Base-by-base conservation (phyloP, 495 filamentous ascomycete genomes). In the Chaetomium fimeti region DNA sequence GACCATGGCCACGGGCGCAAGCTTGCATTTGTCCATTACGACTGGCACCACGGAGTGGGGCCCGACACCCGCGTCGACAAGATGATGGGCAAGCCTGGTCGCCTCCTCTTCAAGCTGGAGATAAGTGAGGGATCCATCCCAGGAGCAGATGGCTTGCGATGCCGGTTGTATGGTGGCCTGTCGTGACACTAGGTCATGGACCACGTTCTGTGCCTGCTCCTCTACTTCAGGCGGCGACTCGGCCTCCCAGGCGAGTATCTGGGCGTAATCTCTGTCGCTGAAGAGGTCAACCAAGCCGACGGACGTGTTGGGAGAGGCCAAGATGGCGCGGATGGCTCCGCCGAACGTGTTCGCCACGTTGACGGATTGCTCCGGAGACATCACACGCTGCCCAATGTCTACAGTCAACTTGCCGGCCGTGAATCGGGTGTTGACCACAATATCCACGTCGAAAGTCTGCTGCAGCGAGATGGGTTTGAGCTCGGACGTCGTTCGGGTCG, bases 1-100 rank as follows among this genome's bases (percentile, higher is more conserved):
- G 22, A 82, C 61, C 77, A 82, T 81, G 24, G 79, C 76, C 29
- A 82, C 75, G 13, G 78, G 70, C 15, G 79, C 75, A 58, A 80
- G 76, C 45, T 75, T 70, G 56, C 74, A 73, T 69, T 81, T 82
- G 45, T 79, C 73, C 61, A 82, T 71, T 2, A 79, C 75, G 36
- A 82, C 76, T 1, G 80, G 80, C 4, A 82, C 75, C 5, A 79
- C 75, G 9, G 72, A 72, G 25, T 76, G 77, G 0, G 76, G 77
- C 16, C 75, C 76, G 18, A 82, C 66, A 0, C 79, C 79, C 16
- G 72, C 69, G 38, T 78, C 76, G 7, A 78, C 63, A 16, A 82
- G 70, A 47, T 77, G 69, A 43, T 78, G 76, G 15, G 77, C 78
- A 5, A 82, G 70, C 24, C 71, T 72, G 20, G 70, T 74, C 42